Conservation (phyloP, 495 filamentous ascomycete genomes). For the Ascobolus immersus region DNA sequence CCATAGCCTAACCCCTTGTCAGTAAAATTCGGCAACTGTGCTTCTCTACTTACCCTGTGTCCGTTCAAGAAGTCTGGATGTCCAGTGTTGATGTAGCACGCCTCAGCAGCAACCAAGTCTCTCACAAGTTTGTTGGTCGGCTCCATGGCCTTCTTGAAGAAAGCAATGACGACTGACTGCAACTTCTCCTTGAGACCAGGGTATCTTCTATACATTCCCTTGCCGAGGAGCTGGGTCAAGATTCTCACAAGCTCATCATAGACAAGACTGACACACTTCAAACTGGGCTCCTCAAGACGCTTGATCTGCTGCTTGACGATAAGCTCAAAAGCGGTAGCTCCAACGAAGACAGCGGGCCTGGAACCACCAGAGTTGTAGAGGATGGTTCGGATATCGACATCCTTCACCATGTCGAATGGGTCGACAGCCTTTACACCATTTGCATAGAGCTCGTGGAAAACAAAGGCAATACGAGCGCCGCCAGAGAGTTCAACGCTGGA, state of each 20-base stretch:
- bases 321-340: constrained; percentile 87
- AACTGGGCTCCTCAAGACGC: constrained; percentile 79
- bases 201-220: constrained; percentile 68
- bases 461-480: constrained; percentile 95
- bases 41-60: constrained; percentile 41
- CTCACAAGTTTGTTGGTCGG: constrained; percentile 90
- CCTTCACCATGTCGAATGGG: constrained; percentile 92
- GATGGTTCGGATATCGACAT: constrained; percentile 88
- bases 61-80: constrained; percentile 97
- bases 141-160: constrained; percentile 95
- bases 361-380: constrained; percentile 96
- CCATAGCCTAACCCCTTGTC: constrained; percentile 45
- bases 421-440: constrained; percentile 97
- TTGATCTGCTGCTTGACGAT: constrained; percentile 98
- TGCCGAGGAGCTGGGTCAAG: constrained; percentile 64
- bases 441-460: constrained; percentile 94
- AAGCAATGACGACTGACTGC: constrained; percentile 73
- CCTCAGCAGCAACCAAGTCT: constrained; percentile 84
- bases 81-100: constrained; percentile 94
- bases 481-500: constrained; percentile 86
- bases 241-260: constrained; percentile 97
- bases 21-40: neutral
- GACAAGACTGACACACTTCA: constrained; percentile 89
- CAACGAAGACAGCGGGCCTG: constrained; percentile 90
- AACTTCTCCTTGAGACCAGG: constrained; percentile 89